Base-by-base conservation (phyloP, 306 rosid genomes). In the Hippophae tibetana region DNA sequence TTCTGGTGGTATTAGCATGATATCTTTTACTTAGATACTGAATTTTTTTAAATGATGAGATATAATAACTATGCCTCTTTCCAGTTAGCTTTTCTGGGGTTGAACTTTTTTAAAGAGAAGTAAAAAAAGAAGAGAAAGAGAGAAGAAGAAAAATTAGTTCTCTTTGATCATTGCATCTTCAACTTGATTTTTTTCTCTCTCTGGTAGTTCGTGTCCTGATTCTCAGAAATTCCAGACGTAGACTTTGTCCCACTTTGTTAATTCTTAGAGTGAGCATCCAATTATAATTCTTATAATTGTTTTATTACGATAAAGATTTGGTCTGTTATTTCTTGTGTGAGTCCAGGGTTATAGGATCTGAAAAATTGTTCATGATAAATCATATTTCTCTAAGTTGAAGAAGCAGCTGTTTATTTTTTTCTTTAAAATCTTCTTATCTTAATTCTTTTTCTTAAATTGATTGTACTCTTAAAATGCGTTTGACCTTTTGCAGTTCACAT, bases 401-500 rank as follows among this genome's bases (percentile, higher is more conserved):
- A 43, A 44, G 23, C 23, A 13, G 43, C 14, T 7, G 58, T 18
- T 13, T 42, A 44, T 54, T 43, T 27, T 2, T 61, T 43, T 51
- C 53, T 54, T 67, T 45, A 52, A 54, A 38, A 50, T 62, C 52
- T 66, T 58, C 44, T 63, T 9, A 7, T 66, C 47, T 65, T 55
- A 58, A 42, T 42, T 43, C 53, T 26, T 63, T 8, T 64, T 56
- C 18, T 27, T 48, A 49, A 47, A 49, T n/a, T 60, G 63, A 67
- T 31, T 26, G 52, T 68, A 41, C 43, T 70, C 58, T 38, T 47
- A 11, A 58, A 63, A 10, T 65, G 38, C 52, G 52, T 60, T 72
- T 73, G 49, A n/a, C 6, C 60, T 55, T 66, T 69, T 72, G 78
- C 80, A 85, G 99, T 84, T 75, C 61, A 73, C 82, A 0, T 74